Percentiles rank a stretch among this genome's conserved stretches.
Evolutionary conservation across 2,329 filamentous ascomycete species (phyloP).

Genomic region (Coniella vitis): DNA sequence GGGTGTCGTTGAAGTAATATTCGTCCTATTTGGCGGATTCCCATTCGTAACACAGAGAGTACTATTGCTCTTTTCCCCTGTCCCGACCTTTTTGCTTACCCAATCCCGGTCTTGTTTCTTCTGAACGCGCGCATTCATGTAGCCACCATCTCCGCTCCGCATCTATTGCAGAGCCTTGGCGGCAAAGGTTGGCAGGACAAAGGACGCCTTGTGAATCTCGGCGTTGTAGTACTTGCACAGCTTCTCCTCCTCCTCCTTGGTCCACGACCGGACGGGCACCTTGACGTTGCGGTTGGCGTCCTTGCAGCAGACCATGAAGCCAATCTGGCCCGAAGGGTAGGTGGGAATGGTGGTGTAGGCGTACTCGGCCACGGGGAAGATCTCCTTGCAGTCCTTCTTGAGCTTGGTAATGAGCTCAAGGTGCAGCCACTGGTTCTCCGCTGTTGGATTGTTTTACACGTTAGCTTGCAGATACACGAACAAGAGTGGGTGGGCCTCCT

Average conservation of each 20-base stretch:
- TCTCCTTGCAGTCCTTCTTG: constrained; percentile 92
- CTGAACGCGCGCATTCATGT: too few relatives aligned
- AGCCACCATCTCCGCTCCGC: constrained; percentile 19
- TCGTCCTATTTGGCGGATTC: too few relatives aligned
- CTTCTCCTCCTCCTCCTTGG: constrained; percentile 81
- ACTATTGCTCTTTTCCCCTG: too few relatives aligned
- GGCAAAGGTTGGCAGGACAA: constrained; percentile 89
- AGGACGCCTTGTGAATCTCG: constrained; percentile 91
- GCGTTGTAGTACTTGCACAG: constrained; percentile 96
- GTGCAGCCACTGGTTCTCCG: constrained; percentile 99
- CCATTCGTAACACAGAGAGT: too few relatives aligned
- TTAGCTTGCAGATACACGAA: too few relatives aligned
- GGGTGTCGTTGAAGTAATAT: too few relatives aligned
- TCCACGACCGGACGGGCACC: constrained; percentile 76
- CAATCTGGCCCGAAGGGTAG: constrained; percentile 97
- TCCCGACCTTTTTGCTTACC: too few relatives aligned
- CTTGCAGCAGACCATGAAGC: constrained; percentile 98
- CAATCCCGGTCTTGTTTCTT: too few relatives aligned
- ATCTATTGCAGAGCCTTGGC: constrained; percentile 60
- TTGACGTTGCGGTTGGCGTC: constrained; percentile 76
- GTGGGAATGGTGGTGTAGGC: constrained; percentile 99
- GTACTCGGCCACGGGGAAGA: constrained; percentile 97
- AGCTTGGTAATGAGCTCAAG: constrained; percentile 87
- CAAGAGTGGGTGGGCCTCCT: too few relatives aligned
- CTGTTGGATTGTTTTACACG: too few relatives aligned